phyloP scores from a whole-genome alignment of 1,139 yeast species.

The Protomyces inundatus region DNA sequence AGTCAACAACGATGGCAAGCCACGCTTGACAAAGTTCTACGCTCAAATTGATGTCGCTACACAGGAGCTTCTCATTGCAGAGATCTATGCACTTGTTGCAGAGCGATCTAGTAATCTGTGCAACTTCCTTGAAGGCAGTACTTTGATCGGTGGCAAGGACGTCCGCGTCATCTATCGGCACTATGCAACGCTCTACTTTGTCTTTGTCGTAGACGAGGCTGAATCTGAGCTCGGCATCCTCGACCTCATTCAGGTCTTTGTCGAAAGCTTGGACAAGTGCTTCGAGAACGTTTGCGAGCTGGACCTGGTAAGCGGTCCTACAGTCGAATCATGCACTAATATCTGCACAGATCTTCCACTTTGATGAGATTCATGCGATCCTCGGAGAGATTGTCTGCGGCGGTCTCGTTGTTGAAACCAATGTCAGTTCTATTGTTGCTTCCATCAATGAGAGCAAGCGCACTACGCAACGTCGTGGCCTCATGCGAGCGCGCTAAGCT shows the following conservation, averaged over 20 bases:
- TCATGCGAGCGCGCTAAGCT: background rate
- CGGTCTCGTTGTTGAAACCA: conserved; percentile 98
- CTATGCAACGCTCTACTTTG: conserved; percentile 90
- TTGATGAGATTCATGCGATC: conserved; percentile 93
- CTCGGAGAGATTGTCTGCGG: conserved; percentile 85
- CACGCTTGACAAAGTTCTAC: conserved; percentile 84
- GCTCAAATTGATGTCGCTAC: conserved; percentile 75
- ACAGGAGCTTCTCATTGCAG: conserved; percentile 66
- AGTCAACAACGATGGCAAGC: conserved; percentile 90
- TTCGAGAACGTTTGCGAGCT: conserved; percentile 91
- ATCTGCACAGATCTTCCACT: conserved; percentile 47
- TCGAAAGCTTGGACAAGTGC: conserved; percentile 86
- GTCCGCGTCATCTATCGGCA: conserved; percentile 89
- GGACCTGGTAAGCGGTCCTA: conserved; percentile 84
- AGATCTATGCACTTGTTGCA: conserved; percentile 65
- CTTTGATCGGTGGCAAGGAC: conserved; percentile 60
- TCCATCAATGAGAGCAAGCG: conserved; percentile 44
- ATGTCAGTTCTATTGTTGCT: conserved; percentile 76
- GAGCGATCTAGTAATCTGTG: conserved; percentile 68
- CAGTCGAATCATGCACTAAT: conserved; percentile 49
- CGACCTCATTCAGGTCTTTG: conserved; percentile 93
- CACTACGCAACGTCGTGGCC: conserved; percentile 16
- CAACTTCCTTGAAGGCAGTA: conserved; percentile 52
- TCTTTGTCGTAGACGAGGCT: conserved; percentile 90
- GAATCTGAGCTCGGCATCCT: conserved; percentile 91